A percentile compares a stretch with the other conserved stretches of the same genome.
Evolutionary conservation across 139 green algal genomes (phyloP).

Genomic region (Chlamydomonas eustigma): DNA sequence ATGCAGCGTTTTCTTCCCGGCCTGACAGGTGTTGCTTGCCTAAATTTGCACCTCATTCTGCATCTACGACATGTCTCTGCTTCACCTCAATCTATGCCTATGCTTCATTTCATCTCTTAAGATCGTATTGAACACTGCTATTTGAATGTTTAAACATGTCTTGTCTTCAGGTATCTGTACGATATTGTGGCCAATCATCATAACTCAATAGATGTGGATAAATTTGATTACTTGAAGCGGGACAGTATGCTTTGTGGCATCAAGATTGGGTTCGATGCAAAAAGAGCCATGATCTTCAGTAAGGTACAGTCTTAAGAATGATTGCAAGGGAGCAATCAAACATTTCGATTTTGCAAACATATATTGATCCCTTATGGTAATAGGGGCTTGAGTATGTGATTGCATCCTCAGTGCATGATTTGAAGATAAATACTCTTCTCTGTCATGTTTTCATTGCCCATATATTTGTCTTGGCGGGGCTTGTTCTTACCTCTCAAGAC

Average conservation of each 20-base stretch:
- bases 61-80: background rate
- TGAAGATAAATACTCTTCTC: no score
- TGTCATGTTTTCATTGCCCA: no score
- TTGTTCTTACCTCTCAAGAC: no score
- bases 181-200: constrained; percentile 79
- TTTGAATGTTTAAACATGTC: background rate
- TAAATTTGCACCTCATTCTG: background rate
- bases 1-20: no score
- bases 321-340: no score
- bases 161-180: constrained; percentile 47
- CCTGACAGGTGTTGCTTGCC: no score
- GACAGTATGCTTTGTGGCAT: constrained; percentile 56
- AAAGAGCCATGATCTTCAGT: constrained; percentile 58
- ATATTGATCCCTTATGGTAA: no score
- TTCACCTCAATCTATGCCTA: background rate
- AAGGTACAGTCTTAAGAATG: no score
- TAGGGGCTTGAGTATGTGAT: no score
- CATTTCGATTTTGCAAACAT: no score
- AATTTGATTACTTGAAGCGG: constrained; percentile 72
- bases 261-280: constrained; percentile 52
- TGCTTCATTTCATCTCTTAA: background rate
- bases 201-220: constrained; percentile 82
- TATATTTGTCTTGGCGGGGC: no score
- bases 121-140: background rate
- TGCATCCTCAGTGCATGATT: no score